phyloP scores from a whole-genome alignment of 225 moss, liverwort and hornwort genomes.

The Polytrichum formosum region DNA sequence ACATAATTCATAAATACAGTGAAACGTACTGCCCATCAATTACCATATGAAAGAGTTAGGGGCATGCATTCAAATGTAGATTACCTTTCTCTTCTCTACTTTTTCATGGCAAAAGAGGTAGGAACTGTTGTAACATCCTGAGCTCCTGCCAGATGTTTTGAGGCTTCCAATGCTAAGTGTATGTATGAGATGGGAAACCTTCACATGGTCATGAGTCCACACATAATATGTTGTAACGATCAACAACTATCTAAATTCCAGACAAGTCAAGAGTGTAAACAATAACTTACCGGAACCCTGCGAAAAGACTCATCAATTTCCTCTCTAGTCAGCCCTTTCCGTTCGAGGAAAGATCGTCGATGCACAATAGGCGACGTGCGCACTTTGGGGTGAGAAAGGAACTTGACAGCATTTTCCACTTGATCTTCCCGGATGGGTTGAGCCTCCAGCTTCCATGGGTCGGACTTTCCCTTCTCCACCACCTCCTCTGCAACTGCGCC shows the following conservation, averaged over 20 bases:
- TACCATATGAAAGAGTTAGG: too few species aligned
- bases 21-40: too few species aligned
- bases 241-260: not conserved
- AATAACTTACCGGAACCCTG: conserved; percentile 63
- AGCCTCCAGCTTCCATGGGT: conserved; percentile 76
- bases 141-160: not conserved
- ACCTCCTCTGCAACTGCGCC: conserved; percentile 15
- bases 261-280: not conserved
- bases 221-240: not conserved
- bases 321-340: conserved; percentile 80
- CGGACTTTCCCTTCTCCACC: conserved; percentile 46
- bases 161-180: conserved; percentile 1
- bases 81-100: not conserved
- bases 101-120: not conserved
- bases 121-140: not conserved
- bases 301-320: conserved; percentile 98
- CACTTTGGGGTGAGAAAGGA: conserved; percentile 86
- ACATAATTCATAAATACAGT: too few species aligned
- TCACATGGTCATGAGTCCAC: not conserved
- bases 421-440: conserved; percentile 85
- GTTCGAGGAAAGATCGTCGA: conserved; percentile 80
- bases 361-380: conserved; percentile 82
- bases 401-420: conserved; percentile 84
- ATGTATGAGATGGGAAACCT: not conserved
- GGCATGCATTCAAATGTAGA: too few species aligned